Evolutionary conservation across 257 asterid species (phyloP), one percentile per base, ranked within the genome.

Genomic region (Schizonepeta tenuifolia): DNA sequence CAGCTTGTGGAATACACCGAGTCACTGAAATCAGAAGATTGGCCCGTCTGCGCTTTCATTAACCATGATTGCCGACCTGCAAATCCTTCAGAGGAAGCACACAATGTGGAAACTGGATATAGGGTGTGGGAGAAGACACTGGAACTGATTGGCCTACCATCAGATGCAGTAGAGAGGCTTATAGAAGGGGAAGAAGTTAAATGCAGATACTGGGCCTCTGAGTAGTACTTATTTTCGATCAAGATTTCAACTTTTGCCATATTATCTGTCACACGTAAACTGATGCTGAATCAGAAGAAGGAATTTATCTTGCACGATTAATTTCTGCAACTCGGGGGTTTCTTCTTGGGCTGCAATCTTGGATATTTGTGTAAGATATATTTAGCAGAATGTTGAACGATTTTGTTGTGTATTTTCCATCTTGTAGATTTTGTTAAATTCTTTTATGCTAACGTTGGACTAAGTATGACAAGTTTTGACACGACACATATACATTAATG

Each of bases 101-200:
- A 89, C 80, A 86, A 75, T 50, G 78, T 80, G 3, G 96, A 88
- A 83, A 94, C 95, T 66, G 78, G 86, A 43, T 67, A 71, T 67
- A 82, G 77, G 75, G 96, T 94, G 40, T 94, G 97, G 97, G 97
- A 94, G 79, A 91, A 85, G 86, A 89, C 97, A n/a, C 82, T 94
- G 68, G 95, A 89, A 67, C 65, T 94, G 71, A 58, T 88, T 59
- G 99, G 97, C 69, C 96, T 94, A 74, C 96, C 97, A 57, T 72
- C 83, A 13, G 97, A 94, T 76, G 91, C 93, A 1, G 96, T 89
- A 1, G 97, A 89, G 84, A 94, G 84, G 81, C 90, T 94, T 62
- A 66, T 91, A 41, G 91, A 88, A 77, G 97, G 99, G 50, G 95
- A 79, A 75, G 93, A 86, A 81, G 86, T 91, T 55, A 65, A 77